Evolutionary conservation across 495 filamentous ascomycete genomes (phyloP), one percentile per base, ranked within the genome.

Genomic region (Clavariopsis aquatica): DNA sequence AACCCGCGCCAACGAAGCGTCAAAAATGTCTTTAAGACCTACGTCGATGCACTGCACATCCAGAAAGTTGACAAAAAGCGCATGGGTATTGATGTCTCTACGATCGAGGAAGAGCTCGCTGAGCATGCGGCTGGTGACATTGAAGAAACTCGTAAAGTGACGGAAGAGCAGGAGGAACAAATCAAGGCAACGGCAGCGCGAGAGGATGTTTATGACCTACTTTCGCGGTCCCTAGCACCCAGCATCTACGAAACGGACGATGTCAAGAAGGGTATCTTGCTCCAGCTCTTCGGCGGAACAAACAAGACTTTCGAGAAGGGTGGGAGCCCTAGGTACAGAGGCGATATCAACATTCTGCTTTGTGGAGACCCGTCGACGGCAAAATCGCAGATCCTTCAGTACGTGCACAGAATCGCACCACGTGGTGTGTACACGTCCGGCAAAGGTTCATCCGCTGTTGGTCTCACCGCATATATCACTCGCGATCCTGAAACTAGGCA

Each of bases 181-280:
- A 98, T 99, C 74, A 90, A 85, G 74, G 84, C 78, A 27, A 94
- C 91, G 23, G 90, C 91, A 5, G 82, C 83, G 19, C 84, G 94
- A 52, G 82, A 88, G 7, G 95, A 99, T 74, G 85, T 98, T 46
- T 99, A 99, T 73, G 91, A 99, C 47, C 84, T 99, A 34, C 85
- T 99, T 3, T 83, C 95, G 20, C 87, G 94, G 15, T 98, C 94
- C 0, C 78, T 99, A 23, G 95, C 95, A 1, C 94, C 94, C 20
- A 96, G 91, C 62, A 84, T 99, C 68, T 98, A 95, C 78, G 94
- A 99, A 74, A 91, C 94, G 89, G 95, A 98, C 62, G 94, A 99
- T 73, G 91, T 98, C 36, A 98, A 98, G 83, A 98, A 98, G 75
- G 94, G 94, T 27, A 96, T 98, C 59, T 80, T 98, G 12, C 85